Conservation (phyloP, 306 rosid species). For the Alnus rubra region DNA sequence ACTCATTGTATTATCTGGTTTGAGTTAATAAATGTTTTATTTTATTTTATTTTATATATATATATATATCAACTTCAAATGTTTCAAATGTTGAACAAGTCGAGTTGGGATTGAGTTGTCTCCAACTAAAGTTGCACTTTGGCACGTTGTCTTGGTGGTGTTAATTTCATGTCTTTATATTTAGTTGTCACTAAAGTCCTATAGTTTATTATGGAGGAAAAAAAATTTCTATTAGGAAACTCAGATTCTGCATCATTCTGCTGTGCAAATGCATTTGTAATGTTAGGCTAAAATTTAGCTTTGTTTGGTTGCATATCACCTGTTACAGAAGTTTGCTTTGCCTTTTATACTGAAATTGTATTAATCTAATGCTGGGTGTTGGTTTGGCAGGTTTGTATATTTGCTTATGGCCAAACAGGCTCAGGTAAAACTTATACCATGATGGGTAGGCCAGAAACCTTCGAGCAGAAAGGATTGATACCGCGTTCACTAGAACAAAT, state of each 20-base stretch:
- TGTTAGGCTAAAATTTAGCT: background rate
- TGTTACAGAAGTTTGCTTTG: background rate
- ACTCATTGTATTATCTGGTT: background rate
- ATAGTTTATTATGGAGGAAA: background rate
- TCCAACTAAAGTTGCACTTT: background rate
- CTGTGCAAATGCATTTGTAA: background rate
- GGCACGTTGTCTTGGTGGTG: conserved; percentile 4
- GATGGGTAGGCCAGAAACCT: conserved; percentile 86
- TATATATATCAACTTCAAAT: background rate
- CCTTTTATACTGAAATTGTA: background rate
- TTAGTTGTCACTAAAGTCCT: background rate
- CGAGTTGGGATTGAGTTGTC: background rate
- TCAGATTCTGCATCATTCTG: background rate
- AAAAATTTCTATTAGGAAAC: background rate
- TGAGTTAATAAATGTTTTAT: background rate
- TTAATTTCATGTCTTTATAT: background rate
- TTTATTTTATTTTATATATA: background rate
- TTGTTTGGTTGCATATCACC: background rate
- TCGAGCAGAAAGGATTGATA: conserved; percentile 83
- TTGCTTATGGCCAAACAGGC: conserved; percentile 98
- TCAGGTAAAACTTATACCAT: conserved; percentile 92
- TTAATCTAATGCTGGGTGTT: background rate
- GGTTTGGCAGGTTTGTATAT: conserved; percentile 82
- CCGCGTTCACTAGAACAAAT: conserved; percentile 93
- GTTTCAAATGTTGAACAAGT: background rate